Evolutionary conservation across 2,329 filamentous ascomycete genomes (phyloP), one percentile per base, ranked within the genome.

Genomic region (Ustulina deusta): DNA sequence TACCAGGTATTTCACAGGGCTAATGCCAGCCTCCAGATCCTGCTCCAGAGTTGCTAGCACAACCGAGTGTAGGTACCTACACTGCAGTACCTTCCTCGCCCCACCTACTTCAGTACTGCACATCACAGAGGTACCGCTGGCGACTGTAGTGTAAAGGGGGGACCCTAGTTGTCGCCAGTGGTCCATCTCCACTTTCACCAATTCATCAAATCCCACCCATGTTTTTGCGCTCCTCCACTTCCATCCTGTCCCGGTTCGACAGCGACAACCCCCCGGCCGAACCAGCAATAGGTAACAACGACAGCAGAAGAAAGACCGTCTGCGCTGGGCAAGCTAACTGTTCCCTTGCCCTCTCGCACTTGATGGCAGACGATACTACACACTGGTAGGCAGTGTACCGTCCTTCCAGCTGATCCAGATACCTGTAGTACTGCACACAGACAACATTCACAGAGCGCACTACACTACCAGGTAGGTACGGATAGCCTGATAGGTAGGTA

Each of bases 1-100:
- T 25, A 29, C 20, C 42, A 22, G 42, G 42, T 22, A 25, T 55
- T 55, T 55, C 29, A n/a, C 51, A 54, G 52, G 48, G 29, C 52
- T 40, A 27, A 29, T 49, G 20, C 44, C 20, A 48, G 9, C 40
- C 40, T 44, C 20, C 42, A 46, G 10, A 46, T 25, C 42, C 42
- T 46, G 25, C 13, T 49, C 70, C 69, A 71, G 68, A 66, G 63
- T 73, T 65, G 63, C 69, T 69, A 70, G 69, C 69, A 65, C 54
- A 66, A 68, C 66, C 51, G 36, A 61, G 15, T 13, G n/a, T 60
- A 36, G 44, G 38, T 55, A 32, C 58, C 63, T 70, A 69, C 68
- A 17, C 67, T 69, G 72, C 65, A 68, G 69, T 74, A 72, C 65
- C 15, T 44, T 32, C 27, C 3, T 15, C 3, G 27, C 40, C 36